Percentiles rank a stretch among this genome's conserved stretches.
Evolutionary conservation across 345 rosid species (phyloP).

Genomic region (Erucastrum elatum): DNA sequence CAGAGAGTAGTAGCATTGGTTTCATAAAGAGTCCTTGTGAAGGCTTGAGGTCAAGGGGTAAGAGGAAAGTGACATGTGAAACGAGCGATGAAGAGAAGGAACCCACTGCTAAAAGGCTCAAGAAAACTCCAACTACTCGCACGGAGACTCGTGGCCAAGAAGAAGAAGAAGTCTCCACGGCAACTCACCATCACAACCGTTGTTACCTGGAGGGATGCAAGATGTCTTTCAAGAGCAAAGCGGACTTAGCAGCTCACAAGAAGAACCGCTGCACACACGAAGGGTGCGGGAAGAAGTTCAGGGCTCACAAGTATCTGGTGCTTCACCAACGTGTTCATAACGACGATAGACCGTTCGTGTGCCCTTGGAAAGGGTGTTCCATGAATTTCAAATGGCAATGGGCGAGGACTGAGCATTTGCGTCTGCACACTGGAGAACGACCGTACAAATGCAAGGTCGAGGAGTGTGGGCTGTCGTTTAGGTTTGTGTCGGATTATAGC

Average conservation of each 20-base stretch:
- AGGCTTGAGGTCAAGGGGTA: conserved; percentile 85
- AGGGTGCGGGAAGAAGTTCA: conserved; percentile 81
- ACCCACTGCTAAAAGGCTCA: conserved; percentile 42
- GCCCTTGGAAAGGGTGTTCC: conserved; percentile 90
- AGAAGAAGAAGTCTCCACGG: neutral
- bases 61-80: conserved; percentile 40
- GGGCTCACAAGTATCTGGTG: conserved; percentile 76
- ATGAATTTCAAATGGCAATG: conserved; percentile 98
- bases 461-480: conserved; percentile 80
- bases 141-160: no score
- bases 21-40: conserved; percentile 95
- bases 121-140: conserved; percentile 35
- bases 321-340: conserved; percentile 92
- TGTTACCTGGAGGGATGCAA: conserved; percentile 85
- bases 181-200: conserved; percentile 42
- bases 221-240: conserved; percentile 77
- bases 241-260: conserved; percentile 65
- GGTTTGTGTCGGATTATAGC: conserved; percentile 93
- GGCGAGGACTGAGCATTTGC: conserved; percentile 98
- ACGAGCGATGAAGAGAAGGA: conserved; percentile 40
- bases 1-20: conserved; percentile 32
- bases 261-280: conserved; percentile 74
- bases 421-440: conserved; percentile 92
- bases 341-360: conserved; percentile 79
- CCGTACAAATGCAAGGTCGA: conserved; percentile 85